phyloP scores from a whole-genome alignment of 257 asterid species.

The Nicotiana benthamiana region DNA sequence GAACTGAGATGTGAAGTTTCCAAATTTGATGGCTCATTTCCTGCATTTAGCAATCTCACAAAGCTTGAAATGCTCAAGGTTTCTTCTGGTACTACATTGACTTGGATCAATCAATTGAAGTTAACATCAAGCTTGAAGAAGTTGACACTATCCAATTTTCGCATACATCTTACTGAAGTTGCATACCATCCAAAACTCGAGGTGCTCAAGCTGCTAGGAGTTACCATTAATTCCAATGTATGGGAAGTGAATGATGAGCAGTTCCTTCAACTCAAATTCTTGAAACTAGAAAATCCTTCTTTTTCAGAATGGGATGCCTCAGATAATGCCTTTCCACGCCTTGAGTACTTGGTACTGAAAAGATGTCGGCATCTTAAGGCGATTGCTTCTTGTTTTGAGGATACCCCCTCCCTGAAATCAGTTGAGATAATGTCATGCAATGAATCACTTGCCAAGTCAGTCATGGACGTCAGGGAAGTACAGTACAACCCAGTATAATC shows the following conservation, averaged over 20 bases:
- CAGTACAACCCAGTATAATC: too few species aligned
- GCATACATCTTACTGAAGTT: not conserved
- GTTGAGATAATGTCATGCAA: not conserved
- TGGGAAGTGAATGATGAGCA: conserved; percentile 5
- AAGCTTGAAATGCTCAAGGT: not conserved
- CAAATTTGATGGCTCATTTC: not conserved
- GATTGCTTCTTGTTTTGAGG: not conserved
- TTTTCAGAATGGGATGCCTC: not conserved
- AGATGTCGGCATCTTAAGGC: not conserved
- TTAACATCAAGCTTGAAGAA: not conserved
- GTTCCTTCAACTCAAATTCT: not conserved
- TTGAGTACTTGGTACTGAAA: not conserved
- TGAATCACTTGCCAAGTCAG: not conserved
- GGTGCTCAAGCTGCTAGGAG: not conserved
- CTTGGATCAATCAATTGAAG: not conserved
- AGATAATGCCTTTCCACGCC: not conserved
- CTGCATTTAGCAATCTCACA: not conserved
- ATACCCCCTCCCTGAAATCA: not conserved
- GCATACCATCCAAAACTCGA: conserved; percentile 1
- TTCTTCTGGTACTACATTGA: not conserved
- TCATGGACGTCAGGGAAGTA: not conserved
- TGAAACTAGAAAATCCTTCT: not conserved
- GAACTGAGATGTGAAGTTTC: not conserved
- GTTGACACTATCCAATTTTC: not conserved
- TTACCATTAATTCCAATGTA: not conserved